Evolutionary conservation across 371 early-diverging fungal species (phyloP), one percentile per base, ranked within the genome.

Genomic region (Circinella minor): DNA sequence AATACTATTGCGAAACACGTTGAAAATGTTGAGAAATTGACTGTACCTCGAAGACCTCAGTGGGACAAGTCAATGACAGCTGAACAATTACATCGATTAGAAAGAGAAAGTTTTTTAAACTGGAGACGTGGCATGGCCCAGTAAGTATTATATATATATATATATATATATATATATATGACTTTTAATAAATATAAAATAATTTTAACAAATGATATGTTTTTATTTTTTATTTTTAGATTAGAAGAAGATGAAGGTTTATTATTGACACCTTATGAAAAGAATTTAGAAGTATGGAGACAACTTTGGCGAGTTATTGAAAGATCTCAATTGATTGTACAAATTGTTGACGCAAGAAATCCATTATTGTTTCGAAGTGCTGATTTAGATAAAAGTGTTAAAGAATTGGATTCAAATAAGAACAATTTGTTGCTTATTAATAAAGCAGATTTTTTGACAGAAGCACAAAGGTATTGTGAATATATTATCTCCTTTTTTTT

Each of bases 261-360:
- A 43, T 74, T 99, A 66, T 77, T 99, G 77, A 99, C 99, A 15
- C 98, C 99, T 20, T 99, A 96, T 77, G 99, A 99, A 82, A 93
- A 96, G 72, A 99, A 99, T 81, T 74, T 99, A 36, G 99, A 99
- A 86, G 96, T 99, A 39, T 99, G 99, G 99, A 90, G 99, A 62
- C 99, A 99, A 81, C 88, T 99, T 63, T 99, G 99, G 99, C 90
- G 99, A 38, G 99, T 99, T 51, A 94, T 99, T 77, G 99, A 99
- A 81, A 88, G 97, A 65, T 95, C 97, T 43, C 96, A 99, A 70
- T 69, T 98, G 70, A 89, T 99, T 38, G 96, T 99, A 27, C 99
- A 99, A 83, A 99, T 99, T 71, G 98, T 99, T n/a, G 99, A 99
- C 87, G 97, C 97, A 18, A 90, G 99, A 68, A 97, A 99, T 83